Evolutionary conservation across 2,329 filamentous ascomycete species (phyloP), one percentile per base, ranked within the genome.

Genomic region (Coleophoma crateriformis): DNA sequence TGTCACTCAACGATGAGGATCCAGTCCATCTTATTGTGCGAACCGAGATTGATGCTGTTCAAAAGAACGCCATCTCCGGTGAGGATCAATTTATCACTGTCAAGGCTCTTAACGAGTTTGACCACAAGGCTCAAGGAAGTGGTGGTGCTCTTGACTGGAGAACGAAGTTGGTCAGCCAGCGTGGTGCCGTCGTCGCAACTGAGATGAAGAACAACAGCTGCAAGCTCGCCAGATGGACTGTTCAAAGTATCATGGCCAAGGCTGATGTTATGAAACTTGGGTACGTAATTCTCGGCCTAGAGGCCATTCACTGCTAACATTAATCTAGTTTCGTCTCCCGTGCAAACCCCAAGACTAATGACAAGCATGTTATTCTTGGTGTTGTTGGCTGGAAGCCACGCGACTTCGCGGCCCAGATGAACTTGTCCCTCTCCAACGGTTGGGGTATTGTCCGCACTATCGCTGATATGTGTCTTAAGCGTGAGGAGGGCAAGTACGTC

Each of bases 151-250:
- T 99, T 47, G 94, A 99, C 79, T 99, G 94, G 94, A 82, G 94
- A 68, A 87, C 85, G 60, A 99, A 99, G 81, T 82, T 99, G 53
- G 87, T 88, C 57, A 90, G 85, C 62, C 91, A 96, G 76, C 87
- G 94, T 64, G 94, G 94, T 83, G 94, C 94, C 50, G 92, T 99
- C 40, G 88, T 99, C 22, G 94, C 94, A 17, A 99, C 94, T 12
- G 94, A 99, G 77, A 99, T 99, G 94, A 99, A 99, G 88, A 99
- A 99, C 83, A 99, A 99, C 82, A 90, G 85, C 67, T 95, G 90
- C 87, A 99, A 99, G 79, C 85, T 99, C 55, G 94, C 94, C 51
- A 81, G 94, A 68, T 99, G 94, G 94, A 96, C 94, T 33, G 90
- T 92, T 40, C 94, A 99, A 78, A 89, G 87, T 66, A 96, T 99